Base-by-base conservation (phyloP, 2,329 filamentous ascomycete genomes). In the Myriosclerotinia scirpicola region DNA sequence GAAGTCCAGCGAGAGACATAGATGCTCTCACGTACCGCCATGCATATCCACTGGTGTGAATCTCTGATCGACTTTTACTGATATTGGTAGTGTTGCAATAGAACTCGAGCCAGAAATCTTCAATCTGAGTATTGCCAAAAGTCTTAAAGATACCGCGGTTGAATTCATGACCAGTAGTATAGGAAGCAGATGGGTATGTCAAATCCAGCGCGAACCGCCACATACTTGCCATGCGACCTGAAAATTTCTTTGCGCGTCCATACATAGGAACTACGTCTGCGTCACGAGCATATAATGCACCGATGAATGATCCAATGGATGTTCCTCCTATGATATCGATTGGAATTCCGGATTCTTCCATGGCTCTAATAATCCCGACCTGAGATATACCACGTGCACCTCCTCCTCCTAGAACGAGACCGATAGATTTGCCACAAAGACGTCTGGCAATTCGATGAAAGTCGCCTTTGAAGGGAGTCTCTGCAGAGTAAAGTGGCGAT, bases 41-140 rank as follows among this genome's bases (percentile, higher is more conserved):
- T 0, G 95, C 94, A 75, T 99, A 99, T 17, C 95, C 95, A 68
- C 91, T 95, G 0, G 93, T 97, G 78, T 99, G 95, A 71, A 96
- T 93, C 77, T 99, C 95, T 3, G 87, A 87, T 26, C 94, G 86
- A 69, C 91, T 95, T 78, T 96, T 96, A 80, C 91, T 96, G 79
- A 99, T 98, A 78, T 98, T 99, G 48, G 96, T 99, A 0, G 95
- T 98, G 79, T 99, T 99, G 84, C 96, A 99, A 80, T 99, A 99
- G 77, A 92, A 99, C 72, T 97, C 93, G 14, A 99, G 85, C 95
- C 95, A 99, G 75, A 98, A 99, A 77, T 99, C 95, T 79, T 99
- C 95, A 67, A 99, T 98, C 76, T 98, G 95, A 12, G 92, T 91
- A 74, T 97, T 92, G 17, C 93, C 95, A 77, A 99, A 97, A 0